These are phyloP conservation scores for Chlorophyllum brunneum DNA, from an alignment of 768 basidiomycete genomes.

Conservation along the genomic window DNA sequence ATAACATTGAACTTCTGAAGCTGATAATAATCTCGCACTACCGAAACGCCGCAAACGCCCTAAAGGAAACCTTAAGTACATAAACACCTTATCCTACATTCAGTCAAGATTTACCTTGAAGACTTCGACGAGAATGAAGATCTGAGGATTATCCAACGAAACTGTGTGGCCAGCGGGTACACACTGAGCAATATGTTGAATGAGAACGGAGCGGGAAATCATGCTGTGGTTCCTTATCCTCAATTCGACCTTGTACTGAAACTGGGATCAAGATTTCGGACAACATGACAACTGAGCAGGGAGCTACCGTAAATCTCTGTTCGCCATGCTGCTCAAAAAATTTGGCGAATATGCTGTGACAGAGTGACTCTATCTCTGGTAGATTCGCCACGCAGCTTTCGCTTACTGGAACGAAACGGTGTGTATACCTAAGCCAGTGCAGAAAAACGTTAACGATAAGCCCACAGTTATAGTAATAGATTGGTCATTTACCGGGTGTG, in stretches of 20 bases:
- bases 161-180: constrained; percentile 68
- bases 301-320: constrained; percentile 44
- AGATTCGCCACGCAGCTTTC: constrained; percentile 65
- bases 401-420: constrained; percentile 70
- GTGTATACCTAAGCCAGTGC: constrained; percentile 47
- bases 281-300: not conserved
- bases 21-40: constrained; percentile 69
- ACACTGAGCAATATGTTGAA: constrained; percentile 66
- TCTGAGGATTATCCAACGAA: constrained; percentile 60
- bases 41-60: constrained; percentile 73
- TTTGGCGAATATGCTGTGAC: constrained; percentile 45
- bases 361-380: constrained; percentile 64
- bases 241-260: constrained; percentile 79
- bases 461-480: not conserved
- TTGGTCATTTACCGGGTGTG: constrained; percentile 51
- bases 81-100: not conserved
- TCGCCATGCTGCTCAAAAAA: constrained; percentile 47
- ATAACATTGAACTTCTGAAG: constrained; percentile 77
- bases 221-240: constrained; percentile 75
- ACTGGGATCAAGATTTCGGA: not conserved
- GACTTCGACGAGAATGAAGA: constrained; percentile 76
- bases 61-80: constrained; percentile 24
- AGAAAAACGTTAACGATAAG: not conserved
- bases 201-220: constrained; percentile 52
- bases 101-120: constrained; percentile 56